Base-by-base conservation (phyloP, 176 grass and related monocot genomes). In the Oryza meyeriana region DNA sequence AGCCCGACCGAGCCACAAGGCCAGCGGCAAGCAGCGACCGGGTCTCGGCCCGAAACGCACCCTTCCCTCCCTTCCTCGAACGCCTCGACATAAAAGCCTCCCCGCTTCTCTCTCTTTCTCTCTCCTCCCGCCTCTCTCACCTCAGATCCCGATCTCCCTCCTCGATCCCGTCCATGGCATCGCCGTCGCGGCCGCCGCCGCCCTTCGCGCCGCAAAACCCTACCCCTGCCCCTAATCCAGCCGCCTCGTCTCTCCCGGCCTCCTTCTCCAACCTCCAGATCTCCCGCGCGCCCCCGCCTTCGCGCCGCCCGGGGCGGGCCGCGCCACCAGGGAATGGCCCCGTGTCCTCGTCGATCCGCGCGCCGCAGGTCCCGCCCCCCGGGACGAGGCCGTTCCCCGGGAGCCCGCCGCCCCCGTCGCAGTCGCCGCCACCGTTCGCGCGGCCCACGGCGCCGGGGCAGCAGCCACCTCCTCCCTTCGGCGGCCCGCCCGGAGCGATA, bases 101-200 rank as follows among this genome's bases (percentile, higher is more conserved):
- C 24, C 20, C 18, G 17, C 2, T 16, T 12, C n/a, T 27, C 30
- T 62, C 16, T 22, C 16, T 61, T 52, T 40, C 24, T 12, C 35
- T 61, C 29, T 8, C 10, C 36, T 3, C 35, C 71, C 3, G 12
- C 30, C 26, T 44, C 6, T 13, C 38, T 35, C 52, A 29, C 52
- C 66, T 22, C 82, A 89, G 86, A 86, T 94, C 86, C 83, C 83
- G 76, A 88, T 88, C 85, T 80, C 79, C 29, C 57, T 33, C 10
- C n/a, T 42, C 79, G 59, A 81, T 30, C 78, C 40, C 77, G 10
- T 41, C 67, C n/a, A 65, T 40, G 64, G 59, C 80, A 45, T 81
- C 63, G 7, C 66, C 76, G 77, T 59, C 64, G 11, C 30, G 73
- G 80, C 75, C 66, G 61, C 52, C 80, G 48, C 66, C 67, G 48